These are phyloP conservation scores for Penicillium psychrosexuale DNA, from an alignment of 2,329 filamentous ascomycete genomes.

Conservation along the genomic window DNA sequence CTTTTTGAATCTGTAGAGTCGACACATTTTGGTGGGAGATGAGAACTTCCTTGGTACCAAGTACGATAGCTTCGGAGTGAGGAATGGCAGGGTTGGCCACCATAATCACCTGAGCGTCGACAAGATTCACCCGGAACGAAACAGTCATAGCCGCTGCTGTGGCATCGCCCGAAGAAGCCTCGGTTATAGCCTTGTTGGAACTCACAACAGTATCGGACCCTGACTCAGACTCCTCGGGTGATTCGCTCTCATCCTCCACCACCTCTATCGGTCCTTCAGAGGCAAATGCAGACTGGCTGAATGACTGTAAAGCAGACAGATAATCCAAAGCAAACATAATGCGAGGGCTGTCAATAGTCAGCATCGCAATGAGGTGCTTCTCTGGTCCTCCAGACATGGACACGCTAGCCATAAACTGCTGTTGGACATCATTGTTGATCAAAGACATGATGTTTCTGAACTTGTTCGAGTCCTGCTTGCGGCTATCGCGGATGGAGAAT, in stretches of 20 bases:
- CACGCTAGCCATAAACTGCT: slow-evolving; percentile 97
- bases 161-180: slow-evolving; percentile 30
- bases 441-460: slow-evolving; percentile 98
- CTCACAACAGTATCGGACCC: slow-evolving; percentile 31
- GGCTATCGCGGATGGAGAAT: slow-evolving; percentile 90
- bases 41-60: slow-evolving; percentile 89
- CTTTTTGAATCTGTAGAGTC: slow-evolving; percentile 86
- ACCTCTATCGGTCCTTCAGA: slow-evolving; percentile 48
- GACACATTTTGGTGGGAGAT: slow-evolving; percentile 91
- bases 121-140: slow-evolving; percentile 87
- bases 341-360: slow-evolving; percentile 90
- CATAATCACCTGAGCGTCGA: slow-evolving; percentile 93
- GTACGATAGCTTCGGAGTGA: slow-evolving; percentile 91
- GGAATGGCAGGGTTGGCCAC: slow-evolving; percentile 90
- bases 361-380: slow-evolving; percentile 78
- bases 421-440: slow-evolving; percentile 83
- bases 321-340: slow-evolving; percentile 97
- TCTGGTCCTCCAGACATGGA: slow-evolving; percentile 86
- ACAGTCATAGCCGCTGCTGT: slow-evolving; percentile 61
- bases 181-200: slow-evolving; percentile 23
- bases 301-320: slow-evolving; percentile 81
- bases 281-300: slow-evolving; percentile 67
- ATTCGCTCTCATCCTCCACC: slow-evolving; percentile 34
- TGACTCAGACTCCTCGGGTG: slow-evolving; percentile 36
- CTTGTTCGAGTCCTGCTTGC: slow-evolving; percentile 86